Percentiles rank a stretch among this genome's conserved stretches.
phyloP scores from a whole-genome alignment of 805 yeast genomes.

The Kodamaea fukazawae region DNA sequence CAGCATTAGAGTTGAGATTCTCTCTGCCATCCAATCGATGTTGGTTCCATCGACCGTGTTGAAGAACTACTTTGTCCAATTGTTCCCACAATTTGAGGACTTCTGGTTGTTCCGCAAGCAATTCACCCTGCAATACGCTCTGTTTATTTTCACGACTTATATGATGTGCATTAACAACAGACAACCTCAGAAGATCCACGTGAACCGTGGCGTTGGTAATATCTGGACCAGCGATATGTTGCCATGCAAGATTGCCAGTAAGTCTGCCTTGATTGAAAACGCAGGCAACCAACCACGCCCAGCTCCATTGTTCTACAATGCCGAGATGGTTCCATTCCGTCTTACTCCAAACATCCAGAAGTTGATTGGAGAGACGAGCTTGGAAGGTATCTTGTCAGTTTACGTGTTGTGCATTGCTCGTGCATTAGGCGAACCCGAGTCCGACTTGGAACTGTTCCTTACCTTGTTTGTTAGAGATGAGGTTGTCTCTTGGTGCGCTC shows the following conservation, averaged over 20 bases:
- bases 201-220: slow-evolving; percentile 77
- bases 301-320: slow-evolving; percentile 83
- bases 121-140: slow-evolving; percentile 91
- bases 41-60: slow-evolving; percentile 83
- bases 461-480: slow-evolving; percentile 96
- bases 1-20: slow-evolving; percentile 85
- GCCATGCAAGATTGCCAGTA: slow-evolving; percentile 75
- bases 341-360: slow-evolving; percentile 94
- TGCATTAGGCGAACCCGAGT: slow-evolving; percentile 87
- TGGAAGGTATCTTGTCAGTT: slow-evolving; percentile 89
- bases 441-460: slow-evolving; percentile 85
- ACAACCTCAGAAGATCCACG: slow-evolving; percentile 89
- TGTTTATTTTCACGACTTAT: slow-evolving; percentile 87
- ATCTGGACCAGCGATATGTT: slow-evolving; percentile 95
- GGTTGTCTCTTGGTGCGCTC: slow-evolving; percentile 89
- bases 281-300: slow-evolving; percentile 42
- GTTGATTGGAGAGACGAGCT: slow-evolving; percentile 87
- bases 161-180: slow-evolving; percentile 92
- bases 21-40: slow-evolving; percentile 83
- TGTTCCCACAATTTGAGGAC: slow-evolving; percentile 80
- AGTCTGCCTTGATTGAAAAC: slow-evolving; percentile 30
- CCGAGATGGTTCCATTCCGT: slow-evolving; percentile 94
- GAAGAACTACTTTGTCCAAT: slow-evolving; percentile 68
- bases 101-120: slow-evolving; percentile 97
- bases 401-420: slow-evolving; percentile 81